A percentile compares a stretch with the other conserved stretches of the same genome.
These are phyloP conservation scores for Chaetothyriales sp. DNA, from an alignment of 2,329 filamentous ascomycete genomes.

Conservation along the genomic window DNA sequence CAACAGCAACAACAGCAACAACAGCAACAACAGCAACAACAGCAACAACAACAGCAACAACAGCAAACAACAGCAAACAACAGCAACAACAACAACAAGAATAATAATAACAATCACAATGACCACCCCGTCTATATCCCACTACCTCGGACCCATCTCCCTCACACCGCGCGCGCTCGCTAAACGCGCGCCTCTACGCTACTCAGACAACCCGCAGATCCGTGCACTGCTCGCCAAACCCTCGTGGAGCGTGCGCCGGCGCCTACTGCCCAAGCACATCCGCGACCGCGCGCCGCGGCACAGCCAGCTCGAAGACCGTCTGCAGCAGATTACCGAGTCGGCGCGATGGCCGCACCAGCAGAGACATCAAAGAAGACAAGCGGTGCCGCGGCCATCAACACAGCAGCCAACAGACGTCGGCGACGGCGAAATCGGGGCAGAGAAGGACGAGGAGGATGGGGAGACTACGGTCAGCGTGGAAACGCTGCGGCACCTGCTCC, in stretches of 20 bases:
- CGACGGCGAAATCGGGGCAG: background rate
- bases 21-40: too few relatives aligned
- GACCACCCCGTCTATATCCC: background rate
- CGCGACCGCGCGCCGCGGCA: too few relatives aligned
- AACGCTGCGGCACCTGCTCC: constrained; percentile 70
- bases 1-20: too few relatives aligned
- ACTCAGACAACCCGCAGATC: constrained; percentile 8
- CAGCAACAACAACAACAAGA: too few relatives aligned
- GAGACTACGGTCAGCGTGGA: constrained; percentile 15
- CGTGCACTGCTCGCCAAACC: constrained; percentile 50
- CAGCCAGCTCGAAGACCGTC: too few relatives aligned
- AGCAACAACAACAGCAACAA: background rate
- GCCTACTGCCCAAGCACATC: constrained; percentile 40
- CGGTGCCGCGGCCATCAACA: constrained; percentile 18
- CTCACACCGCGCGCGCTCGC: background rate
- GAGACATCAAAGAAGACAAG: constrained; percentile 13
- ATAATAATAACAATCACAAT: background rate
- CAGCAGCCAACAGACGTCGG: background rate
- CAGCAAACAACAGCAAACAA: too few relatives aligned
- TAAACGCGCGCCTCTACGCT: background rate
- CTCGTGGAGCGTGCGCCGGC: constrained; percentile 69
- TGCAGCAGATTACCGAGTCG: too few relatives aligned
- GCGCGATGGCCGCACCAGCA: background rate
- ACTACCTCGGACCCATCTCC: background rate
- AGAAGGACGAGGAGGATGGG: too few relatives aligned